Conservation (phyloP, 768 basidiomycete species). For the Hericium erinaceus region DNA sequence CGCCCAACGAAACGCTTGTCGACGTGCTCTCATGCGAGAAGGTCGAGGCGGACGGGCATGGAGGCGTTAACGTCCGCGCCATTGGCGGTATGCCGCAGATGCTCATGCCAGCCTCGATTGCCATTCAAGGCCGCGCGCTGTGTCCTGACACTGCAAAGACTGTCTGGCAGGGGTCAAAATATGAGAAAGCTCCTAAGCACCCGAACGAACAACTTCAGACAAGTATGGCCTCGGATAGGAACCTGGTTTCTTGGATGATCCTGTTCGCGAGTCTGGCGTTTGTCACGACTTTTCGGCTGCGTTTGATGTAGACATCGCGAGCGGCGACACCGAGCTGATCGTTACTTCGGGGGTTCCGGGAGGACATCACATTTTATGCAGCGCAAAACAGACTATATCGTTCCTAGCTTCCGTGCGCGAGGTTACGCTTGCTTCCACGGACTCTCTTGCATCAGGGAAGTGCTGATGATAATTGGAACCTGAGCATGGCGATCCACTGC, state of each 20-base stretch:
- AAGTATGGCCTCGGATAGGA: neutral
- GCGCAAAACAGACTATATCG: too few relatives aligned
- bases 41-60: conserved; percentile 28
- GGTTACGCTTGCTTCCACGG: too few relatives aligned
- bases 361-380: too few relatives aligned
- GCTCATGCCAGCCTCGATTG: conserved; percentile 24
- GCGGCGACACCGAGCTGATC: too few relatives aligned
- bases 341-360: too few relatives aligned
- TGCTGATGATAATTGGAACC: too few relatives aligned
- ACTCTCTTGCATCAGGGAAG: too few relatives aligned
- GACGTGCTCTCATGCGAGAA: conserved; percentile 43
- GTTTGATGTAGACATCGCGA: neutral
- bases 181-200: neutral
- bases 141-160: conserved; percentile 16
- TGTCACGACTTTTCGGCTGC: neutral
- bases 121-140: conserved; percentile 16
- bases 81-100: conserved; percentile 38
- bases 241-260: neutral
- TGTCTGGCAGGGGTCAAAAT: neutral
- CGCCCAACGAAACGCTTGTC: conserved; percentile 33
- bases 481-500: too few relatives aligned
- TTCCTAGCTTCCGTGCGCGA: too few relatives aligned
- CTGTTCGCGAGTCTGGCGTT: neutral
- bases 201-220: neutral
- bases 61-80: conserved; percentile 30